A percentile compares a stretch with the other conserved stretches of the same genome.
phyloP scores from a whole-genome alignment of 2,329 filamentous ascomycete genomes.

The Sarocladium strictum region DNA sequence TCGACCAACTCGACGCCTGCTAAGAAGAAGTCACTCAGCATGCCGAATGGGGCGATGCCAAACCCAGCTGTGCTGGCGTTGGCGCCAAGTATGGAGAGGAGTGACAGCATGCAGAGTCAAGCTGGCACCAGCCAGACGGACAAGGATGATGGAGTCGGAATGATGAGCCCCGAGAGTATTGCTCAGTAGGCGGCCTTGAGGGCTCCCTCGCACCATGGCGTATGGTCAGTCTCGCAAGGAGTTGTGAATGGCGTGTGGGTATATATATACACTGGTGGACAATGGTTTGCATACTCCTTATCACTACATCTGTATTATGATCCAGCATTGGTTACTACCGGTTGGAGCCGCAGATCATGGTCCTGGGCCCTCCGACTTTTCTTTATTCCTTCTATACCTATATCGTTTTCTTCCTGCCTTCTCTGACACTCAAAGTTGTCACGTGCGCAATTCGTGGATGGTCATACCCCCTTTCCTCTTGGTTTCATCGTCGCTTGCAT shows the following conservation, averaged over 20 bases:
- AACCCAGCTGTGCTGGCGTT: constrained; percentile 35
- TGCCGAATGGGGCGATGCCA: constrained; percentile 30
- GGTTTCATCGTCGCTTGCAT: no score
- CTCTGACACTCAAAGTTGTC: background rate
- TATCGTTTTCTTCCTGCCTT: constrained; percentile 3
- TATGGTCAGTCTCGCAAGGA: background rate
- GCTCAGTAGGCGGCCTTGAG: constrained; percentile 29
- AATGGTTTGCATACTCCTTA: background rate
- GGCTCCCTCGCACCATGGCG: background rate
- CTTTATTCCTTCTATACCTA: constrained; percentile 6
- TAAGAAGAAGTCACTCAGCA: constrained; percentile 46
- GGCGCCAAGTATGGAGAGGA: constrained; percentile 49
- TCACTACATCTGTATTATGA: constrained; percentile 1
- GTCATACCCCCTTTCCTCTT: constrained; percentile 3
- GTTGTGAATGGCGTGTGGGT: background rate
- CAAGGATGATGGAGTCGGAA: constrained; percentile 63
- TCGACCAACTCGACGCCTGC: constrained; percentile 34
- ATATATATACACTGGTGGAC: background rate
- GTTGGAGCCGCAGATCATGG: background rate
- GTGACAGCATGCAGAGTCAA: constrained; percentile 51
- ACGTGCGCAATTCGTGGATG: background rate
- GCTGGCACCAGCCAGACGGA: constrained; percentile 59
- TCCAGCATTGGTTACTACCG: constrained; percentile 5
- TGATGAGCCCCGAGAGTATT: constrained; percentile 82
- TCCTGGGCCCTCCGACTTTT: background rate